Conservation (phyloP, 1,284 basidiomycete species). For the Fomes fomentarius region DNA sequence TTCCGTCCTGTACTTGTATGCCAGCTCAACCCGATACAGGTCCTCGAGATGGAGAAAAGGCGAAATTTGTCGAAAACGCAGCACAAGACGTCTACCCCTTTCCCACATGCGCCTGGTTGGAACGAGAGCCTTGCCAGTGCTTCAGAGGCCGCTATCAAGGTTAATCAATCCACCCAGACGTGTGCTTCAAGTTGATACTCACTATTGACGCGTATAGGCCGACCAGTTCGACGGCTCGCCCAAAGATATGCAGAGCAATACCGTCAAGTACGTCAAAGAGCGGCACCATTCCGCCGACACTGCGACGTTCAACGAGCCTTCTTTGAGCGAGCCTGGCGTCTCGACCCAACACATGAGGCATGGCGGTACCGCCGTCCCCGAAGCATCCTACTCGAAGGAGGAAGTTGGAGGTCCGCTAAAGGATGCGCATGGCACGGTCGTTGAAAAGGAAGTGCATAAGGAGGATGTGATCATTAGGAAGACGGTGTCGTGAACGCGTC, state of each 20-base stretch:
- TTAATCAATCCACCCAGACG: too few species aligned
- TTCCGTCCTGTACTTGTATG: not conserved
- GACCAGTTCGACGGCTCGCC: conserved; percentile 33
- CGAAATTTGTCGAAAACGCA: conserved; percentile 53
- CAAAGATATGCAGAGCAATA: conserved; percentile 40
- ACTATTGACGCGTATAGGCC: conserved; percentile 30
- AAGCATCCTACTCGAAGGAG: conserved; percentile 43
- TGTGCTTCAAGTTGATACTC: not conserved
- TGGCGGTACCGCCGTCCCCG: conserved; percentile 15
- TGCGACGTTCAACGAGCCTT: conserved; percentile 12
- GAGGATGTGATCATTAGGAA: conserved; percentile 10
- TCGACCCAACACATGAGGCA: conserved; percentile 20
- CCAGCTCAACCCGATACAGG: conserved; percentile 31
- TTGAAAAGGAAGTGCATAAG: conserved; percentile 13
- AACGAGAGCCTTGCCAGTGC: conserved; percentile 69
- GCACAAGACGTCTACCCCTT: conserved; percentile 54
- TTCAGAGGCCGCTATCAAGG: conserved; percentile 76
- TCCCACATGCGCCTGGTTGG: conserved; percentile 70
- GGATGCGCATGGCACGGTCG: conserved; percentile 10
- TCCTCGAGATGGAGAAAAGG: conserved; percentile 60
- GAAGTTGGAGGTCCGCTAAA: conserved; percentile 48
- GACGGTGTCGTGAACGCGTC: not conserved
- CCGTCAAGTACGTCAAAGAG: conserved; percentile 42
- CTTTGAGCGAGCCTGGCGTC: conserved; percentile 20
- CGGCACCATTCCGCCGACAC: conserved; percentile 38